phyloP scores from a whole-genome alignment of 345 rosid genomes.

The Corchorus olitorius region DNA sequence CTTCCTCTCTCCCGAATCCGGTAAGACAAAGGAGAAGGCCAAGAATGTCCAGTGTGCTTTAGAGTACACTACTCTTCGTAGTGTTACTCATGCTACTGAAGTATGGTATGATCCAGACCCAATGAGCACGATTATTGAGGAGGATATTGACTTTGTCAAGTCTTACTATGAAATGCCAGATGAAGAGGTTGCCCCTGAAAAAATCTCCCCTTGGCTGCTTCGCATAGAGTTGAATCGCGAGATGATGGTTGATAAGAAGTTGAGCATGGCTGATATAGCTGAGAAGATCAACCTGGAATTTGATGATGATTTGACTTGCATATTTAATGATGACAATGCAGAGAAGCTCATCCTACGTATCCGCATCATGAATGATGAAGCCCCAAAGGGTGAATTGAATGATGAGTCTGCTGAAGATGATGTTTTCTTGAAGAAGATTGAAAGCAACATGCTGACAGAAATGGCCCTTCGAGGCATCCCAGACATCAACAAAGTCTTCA shows the following conservation, averaged over 20 bases:
- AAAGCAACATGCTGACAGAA: constrained; percentile 96
- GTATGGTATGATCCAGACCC: constrained; percentile 99
- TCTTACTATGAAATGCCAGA: constrained; percentile 99
- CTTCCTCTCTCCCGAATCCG: constrained; percentile 69
- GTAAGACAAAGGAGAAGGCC: constrained; percentile 86
- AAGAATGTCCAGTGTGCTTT: constrained; percentile 95
- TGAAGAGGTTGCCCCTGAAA: constrained; percentile 90
- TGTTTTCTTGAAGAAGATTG: constrained; percentile 93
- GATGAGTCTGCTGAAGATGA: constrained; percentile 99
- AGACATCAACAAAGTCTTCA: constrained; percentile 92
- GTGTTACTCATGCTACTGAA: constrained; percentile 95
- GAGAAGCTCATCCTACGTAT: constrained; percentile 88
- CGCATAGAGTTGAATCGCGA: constrained; percentile 96
- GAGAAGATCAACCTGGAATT: constrained; percentile 95
- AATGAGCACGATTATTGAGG: constrained; percentile 84
- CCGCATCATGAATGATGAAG: constrained; percentile 95
- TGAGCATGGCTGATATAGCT: constrained; percentile 95
- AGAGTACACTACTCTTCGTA: constrained; percentile 94
- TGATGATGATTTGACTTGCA: constrained; percentile 91
- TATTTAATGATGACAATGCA: constrained; percentile 93
- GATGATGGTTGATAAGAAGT: constrained; percentile 98
- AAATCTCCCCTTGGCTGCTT: constrained; percentile 97
- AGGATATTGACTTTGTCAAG: constrained; percentile 89
- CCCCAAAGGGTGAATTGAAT: constrained; percentile 76
- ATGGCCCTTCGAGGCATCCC: constrained; percentile 99